Conservation (phyloP, 495 filamentous ascomycete species). For the Lentithecium fluviatile region DNA sequence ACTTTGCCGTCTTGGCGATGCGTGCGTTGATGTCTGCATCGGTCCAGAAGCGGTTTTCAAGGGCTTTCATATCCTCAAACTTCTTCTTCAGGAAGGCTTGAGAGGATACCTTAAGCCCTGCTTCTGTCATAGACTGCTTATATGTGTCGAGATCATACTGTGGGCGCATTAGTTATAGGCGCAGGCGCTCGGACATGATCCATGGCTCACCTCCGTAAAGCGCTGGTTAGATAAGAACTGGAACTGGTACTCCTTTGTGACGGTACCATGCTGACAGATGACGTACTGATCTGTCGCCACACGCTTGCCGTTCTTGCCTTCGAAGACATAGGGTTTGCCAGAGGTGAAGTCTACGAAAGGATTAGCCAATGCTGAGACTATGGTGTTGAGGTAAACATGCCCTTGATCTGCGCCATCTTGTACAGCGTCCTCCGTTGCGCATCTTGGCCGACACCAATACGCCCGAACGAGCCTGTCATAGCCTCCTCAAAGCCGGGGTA, state of each 20-base stretch:
- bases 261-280: constrained; percentile 25
- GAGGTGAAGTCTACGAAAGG: constrained; percentile 62
- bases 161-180: constrained; percentile 26
- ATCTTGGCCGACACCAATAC: constrained; percentile 75
- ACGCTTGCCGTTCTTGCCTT: constrained; percentile 28
- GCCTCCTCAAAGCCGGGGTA: constrained; percentile 82
- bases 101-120: constrained; percentile 69
- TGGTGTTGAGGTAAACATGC: constrained; percentile 46
- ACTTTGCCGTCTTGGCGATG: constrained; percentile 60
- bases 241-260: constrained; percentile 29
- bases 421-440: constrained; percentile 68
- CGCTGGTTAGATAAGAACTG: constrained; percentile 21
- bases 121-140: constrained; percentile 67
- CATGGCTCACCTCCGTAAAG: constrained; percentile 30
- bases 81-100: constrained; percentile 64
- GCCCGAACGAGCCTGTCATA: constrained; percentile 74
- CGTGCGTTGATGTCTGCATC: constrained; percentile 75
- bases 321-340: constrained; percentile 66
- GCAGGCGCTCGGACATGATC: constrained; percentile 19
- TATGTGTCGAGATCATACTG: constrained; percentile 82
- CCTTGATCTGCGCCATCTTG: constrained; percentile 81
- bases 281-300: constrained; percentile 30
- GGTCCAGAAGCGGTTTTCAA: constrained; percentile 77
- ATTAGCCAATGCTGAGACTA: constrained; percentile 40
- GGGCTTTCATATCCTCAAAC: constrained; percentile 73